phyloP scores from a whole-genome alignment of 192 early-diverging fungal species.

The Dispira parvispora region DNA sequence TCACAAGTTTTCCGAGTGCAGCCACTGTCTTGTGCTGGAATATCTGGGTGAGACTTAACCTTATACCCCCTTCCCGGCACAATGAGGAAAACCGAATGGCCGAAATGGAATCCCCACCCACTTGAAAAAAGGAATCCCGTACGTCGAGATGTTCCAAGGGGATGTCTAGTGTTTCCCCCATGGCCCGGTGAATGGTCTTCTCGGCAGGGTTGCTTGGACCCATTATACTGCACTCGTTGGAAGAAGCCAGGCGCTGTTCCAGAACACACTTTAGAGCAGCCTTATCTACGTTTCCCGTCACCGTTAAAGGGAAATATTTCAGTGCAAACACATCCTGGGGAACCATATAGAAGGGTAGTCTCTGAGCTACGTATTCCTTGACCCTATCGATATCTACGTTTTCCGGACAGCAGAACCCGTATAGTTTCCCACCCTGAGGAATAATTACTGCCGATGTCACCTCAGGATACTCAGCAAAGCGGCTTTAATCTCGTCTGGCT shows the following conservation, averaged over 20 bases:
- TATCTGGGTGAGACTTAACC: not conserved
- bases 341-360: conserved; percentile 4
- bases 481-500: not conserved
- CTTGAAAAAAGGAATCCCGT: not conserved
- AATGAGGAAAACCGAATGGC: too few relatives aligned
- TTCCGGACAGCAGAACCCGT: too few relatives aligned
- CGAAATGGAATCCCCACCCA: conserved; percentile 6
- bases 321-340: not conserved
- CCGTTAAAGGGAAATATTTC: not conserved
- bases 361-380: not conserved
- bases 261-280: not conserved
- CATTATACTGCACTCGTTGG: not conserved
- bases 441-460: too few relatives aligned
- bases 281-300: not conserved
- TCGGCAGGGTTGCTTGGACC: not conserved
- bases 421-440: too few relatives aligned
- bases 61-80: not conserved
- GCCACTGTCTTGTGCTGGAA: not conserved
- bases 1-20: too few relatives aligned
- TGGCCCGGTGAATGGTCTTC: not conserved
- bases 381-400: not conserved
- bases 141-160: not conserved
- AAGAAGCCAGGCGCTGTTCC: not conserved
- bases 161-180: not conserved
- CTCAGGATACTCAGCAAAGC: too few relatives aligned